These are phyloP conservation scores for Bipolaris sorokiniana DNA, from an alignment of 2,329 filamentous ascomycete species.

Conservation along the genomic window DNA sequence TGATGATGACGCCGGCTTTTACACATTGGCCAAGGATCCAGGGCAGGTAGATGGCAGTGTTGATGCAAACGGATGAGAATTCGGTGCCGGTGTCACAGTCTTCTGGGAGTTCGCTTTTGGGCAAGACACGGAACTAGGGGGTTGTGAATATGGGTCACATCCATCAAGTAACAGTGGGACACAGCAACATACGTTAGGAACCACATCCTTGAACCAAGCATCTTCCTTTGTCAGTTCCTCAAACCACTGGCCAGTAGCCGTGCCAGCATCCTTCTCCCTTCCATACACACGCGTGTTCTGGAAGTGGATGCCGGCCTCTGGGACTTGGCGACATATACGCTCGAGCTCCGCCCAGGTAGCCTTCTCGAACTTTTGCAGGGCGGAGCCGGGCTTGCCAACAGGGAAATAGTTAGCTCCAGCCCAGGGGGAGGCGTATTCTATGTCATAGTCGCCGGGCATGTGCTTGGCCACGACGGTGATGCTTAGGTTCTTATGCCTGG, in stretches of 20 bases:
- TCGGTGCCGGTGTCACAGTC: constrained; percentile 74
- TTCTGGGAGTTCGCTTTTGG: constrained; percentile 60
- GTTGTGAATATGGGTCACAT: constrained; percentile 4
- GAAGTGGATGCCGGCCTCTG: constrained; percentile 81
- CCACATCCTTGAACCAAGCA: constrained; percentile 75
- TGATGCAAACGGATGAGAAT: constrained; percentile 90
- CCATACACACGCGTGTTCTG: constrained; percentile 66
- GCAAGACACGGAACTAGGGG: constrained; percentile 65
- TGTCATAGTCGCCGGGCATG: constrained; percentile 91
- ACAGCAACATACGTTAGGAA: constrained; percentile 65
- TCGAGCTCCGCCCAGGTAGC: constrained; percentile 55
- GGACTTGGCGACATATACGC: constrained; percentile 62
- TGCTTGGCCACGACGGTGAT: constrained; percentile 81
- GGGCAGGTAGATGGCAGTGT: constrained; percentile 84
- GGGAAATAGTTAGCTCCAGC: constrained; percentile 79
- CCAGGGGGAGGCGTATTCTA: constrained; percentile 91
- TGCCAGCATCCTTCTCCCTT: constrained; percentile 67
- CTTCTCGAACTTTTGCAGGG: constrained; percentile 50
- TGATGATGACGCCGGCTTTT: constrained; percentile 69
- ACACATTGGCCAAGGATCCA: constrained; percentile 84
- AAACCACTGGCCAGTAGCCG: constrained; percentile 64
- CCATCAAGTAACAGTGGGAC: constrained; percentile 18
- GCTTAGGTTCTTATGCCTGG: constrained; percentile 60
- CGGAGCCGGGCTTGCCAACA: constrained; percentile 51
- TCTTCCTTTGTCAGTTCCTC: constrained; percentile 69